Percentiles rank a stretch among this genome's conserved stretches.
Conservation (phyloP, 176 grass and related monocot genomes). For the Urochloa ruziziensis region DNA sequence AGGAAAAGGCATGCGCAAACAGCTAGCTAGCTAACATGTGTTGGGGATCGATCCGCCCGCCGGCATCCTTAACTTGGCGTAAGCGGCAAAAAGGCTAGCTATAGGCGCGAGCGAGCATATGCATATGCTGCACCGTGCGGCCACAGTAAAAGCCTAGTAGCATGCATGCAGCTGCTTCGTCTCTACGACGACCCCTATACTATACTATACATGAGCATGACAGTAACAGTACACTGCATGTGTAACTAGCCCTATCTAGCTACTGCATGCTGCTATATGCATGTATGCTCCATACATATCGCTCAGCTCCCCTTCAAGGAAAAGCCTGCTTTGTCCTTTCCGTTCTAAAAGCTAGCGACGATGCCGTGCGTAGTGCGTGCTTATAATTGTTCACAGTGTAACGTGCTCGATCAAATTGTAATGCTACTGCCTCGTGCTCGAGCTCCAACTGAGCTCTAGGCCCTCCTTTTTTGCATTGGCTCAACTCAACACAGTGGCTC, state of each 20-base stretch:
- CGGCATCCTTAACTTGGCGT: slow-evolving; percentile 44
- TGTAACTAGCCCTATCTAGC: neutral
- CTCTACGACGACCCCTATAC: too few relatives aligned
- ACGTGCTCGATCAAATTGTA: neutral
- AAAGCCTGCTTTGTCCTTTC: slow-evolving; percentile 24
- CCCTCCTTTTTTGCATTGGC: neutral
- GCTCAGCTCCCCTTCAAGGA: slow-evolving; percentile 1
- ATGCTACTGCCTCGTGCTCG: neutral
- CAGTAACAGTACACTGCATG: slow-evolving; percentile 18
- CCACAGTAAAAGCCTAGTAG: slow-evolving; percentile 17
- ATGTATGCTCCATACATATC: neutral
- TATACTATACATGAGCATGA: neutral
- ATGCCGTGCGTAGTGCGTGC: neutral
- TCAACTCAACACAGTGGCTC: neutral
- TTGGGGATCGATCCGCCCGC: neutral
- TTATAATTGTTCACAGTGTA: neutral
- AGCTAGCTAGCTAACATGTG: neutral
- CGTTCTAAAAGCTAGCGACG: neutral
- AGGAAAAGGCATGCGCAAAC: neutral
- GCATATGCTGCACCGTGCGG: neutral
- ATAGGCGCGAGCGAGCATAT: neutral
- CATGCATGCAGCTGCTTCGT: neutral
- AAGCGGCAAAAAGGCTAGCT: slow-evolving; percentile 56
- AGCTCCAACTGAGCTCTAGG: neutral
- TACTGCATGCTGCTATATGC: neutral